phyloP scores from a whole-genome alignment of 306 rosid genomes.

The Acacia acuminata region DNA sequence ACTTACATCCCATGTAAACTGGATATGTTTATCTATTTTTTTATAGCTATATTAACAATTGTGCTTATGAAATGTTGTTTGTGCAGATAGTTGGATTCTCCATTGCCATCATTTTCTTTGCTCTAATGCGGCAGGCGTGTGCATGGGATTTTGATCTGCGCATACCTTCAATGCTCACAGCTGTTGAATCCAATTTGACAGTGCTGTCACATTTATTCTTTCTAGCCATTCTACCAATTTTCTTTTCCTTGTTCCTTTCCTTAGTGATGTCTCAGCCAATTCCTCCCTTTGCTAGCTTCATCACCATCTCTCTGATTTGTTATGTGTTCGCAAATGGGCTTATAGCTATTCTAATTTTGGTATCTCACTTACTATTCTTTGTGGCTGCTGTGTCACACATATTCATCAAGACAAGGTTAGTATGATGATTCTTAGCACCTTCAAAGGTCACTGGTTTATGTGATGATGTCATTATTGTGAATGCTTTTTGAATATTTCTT shows the following conservation, averaged over 20 bases:
- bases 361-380: conserved; percentile 77
- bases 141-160: conserved; percentile 78
- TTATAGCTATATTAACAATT: conserved; percentile 14
- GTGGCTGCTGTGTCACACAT: conserved; percentile 74
- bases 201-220: conserved; percentile 58
- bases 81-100: conserved; percentile 93
- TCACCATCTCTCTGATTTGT: conserved; percentile 68
- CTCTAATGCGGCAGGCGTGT: conserved; percentile 87
- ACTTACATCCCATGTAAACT: neutral
- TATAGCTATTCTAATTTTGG: conserved; percentile 62
- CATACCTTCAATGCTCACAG: conserved; percentile 77
- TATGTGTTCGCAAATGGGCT: conserved; percentile 82
- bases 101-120: conserved; percentile 73
- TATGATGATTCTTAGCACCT: conserved; percentile 27
- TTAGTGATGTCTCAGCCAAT: conserved; percentile 63
- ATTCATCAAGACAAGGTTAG: conserved; percentile 87
- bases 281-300: conserved; percentile 72
- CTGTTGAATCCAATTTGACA: conserved; percentile 83
- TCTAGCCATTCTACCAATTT: conserved; percentile 72
- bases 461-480: neutral
- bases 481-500: neutral
- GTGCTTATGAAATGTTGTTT: conserved; percentile 35
- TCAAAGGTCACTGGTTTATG: conserved; percentile 12
- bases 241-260: conserved; percentile 62
- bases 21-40: neutral